A percentile compares a stretch with the other conserved stretches of the same genome.
Conservation (phyloP, 176 grass and related monocot genomes). For the Neostapfia colusana region DNA sequence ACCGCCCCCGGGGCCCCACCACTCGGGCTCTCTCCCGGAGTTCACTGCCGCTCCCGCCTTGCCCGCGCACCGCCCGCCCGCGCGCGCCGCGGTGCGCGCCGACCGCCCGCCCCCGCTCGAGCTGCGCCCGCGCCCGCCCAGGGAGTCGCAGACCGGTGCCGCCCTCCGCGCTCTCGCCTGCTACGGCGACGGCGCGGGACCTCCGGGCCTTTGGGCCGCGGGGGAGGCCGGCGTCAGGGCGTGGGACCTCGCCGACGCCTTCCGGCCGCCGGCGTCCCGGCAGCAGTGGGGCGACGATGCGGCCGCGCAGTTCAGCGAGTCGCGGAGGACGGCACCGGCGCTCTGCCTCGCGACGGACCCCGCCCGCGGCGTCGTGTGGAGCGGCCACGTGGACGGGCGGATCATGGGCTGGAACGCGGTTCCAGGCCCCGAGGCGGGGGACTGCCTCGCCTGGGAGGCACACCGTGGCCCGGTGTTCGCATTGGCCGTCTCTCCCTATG, state of each 20-base stretch:
- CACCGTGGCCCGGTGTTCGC: slow-evolving; percentile 61
- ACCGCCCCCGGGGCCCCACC: slow-evolving; percentile 55
- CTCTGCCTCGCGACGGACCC: slow-evolving; percentile 54
- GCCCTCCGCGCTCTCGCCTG: slow-evolving; percentile 56
- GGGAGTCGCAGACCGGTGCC: slow-evolving; percentile 54
- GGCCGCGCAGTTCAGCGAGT: slow-evolving; percentile 55
- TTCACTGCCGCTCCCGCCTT: slow-evolving; percentile 38
- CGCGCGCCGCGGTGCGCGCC: slow-evolving; percentile 33
- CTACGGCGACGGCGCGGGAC: slow-evolving; percentile 6
- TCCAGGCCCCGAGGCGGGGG: slow-evolving; percentile 30
- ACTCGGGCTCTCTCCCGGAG: slow-evolving; percentile 56
- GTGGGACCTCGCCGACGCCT: slow-evolving; percentile 60
- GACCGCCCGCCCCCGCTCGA: slow-evolving; percentile 62
- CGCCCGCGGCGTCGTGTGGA: slow-evolving; percentile 64
- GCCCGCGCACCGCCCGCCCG: slow-evolving; percentile 38
- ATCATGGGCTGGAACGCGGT: slow-evolving; percentile 58
- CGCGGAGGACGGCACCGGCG: slow-evolving; percentile 45
- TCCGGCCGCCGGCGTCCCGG: slow-evolving; percentile 16
- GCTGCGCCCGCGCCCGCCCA: slow-evolving; percentile 62
- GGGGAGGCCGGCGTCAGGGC: slow-evolving; percentile 61
- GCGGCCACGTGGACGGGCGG: slow-evolving; percentile 64
- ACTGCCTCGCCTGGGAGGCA: slow-evolving; percentile 61
- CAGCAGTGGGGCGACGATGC: slow-evolving; percentile 71
- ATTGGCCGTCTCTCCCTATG: slow-evolving; percentile 58
- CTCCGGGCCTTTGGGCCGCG: slow-evolving; percentile 53